Conservation (phyloP, 768 basidiomycete species). For the Boletus rex-veris region DNA sequence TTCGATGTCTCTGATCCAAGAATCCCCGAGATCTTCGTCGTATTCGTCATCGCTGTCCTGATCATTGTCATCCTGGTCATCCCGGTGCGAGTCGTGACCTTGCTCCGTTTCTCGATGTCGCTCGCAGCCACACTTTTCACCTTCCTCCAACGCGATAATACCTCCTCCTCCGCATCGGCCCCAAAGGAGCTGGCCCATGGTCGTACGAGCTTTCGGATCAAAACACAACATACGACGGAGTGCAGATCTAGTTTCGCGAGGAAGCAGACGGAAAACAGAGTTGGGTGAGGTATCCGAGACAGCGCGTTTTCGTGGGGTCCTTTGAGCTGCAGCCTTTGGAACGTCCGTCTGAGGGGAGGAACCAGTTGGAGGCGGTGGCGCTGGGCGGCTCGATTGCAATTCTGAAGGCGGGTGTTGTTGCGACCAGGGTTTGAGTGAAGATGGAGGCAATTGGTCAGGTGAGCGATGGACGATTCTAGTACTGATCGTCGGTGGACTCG, state of each 20-base stretch:
- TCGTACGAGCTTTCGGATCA: constrained; percentile 85
- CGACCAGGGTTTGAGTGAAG: constrained; percentile 1
- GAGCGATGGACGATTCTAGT: background rate
- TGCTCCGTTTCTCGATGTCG: constrained; percentile 29
- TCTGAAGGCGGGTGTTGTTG: constrained; percentile 17
- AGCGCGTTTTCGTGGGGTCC: constrained; percentile 26
- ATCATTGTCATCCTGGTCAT: constrained; percentile 28
- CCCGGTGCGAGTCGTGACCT: constrained; percentile 34
- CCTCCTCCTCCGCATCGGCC: constrained; percentile 73
- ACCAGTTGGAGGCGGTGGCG: constrained; percentile 17
- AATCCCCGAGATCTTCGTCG: constrained; percentile 79
- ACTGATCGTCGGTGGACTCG: constrained; percentile 5
- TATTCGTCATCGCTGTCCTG: constrained; percentile 33
- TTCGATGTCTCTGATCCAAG: constrained; percentile 77
- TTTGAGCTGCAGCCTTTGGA: constrained; percentile 46
- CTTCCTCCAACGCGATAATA: constrained; percentile 46
- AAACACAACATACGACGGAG: constrained; percentile 92
- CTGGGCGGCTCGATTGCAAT: constrained; percentile 23
- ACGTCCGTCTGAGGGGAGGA: constrained; percentile 7
- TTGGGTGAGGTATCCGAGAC: constrained; percentile 44
- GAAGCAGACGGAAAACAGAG: constrained; percentile 93
- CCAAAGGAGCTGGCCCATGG: constrained; percentile 85
- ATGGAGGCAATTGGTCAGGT: constrained; percentile 3
- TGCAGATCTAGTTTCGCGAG: constrained; percentile 86
- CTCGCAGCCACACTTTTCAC: constrained; percentile 65